A percentile compares a stretch with the other conserved stretches of the same genome.
These are phyloP conservation scores for Cytospora chrysosperma DNA, from an alignment of 2,329 filamentous ascomycete genomes.

Conservation along the genomic window DNA sequence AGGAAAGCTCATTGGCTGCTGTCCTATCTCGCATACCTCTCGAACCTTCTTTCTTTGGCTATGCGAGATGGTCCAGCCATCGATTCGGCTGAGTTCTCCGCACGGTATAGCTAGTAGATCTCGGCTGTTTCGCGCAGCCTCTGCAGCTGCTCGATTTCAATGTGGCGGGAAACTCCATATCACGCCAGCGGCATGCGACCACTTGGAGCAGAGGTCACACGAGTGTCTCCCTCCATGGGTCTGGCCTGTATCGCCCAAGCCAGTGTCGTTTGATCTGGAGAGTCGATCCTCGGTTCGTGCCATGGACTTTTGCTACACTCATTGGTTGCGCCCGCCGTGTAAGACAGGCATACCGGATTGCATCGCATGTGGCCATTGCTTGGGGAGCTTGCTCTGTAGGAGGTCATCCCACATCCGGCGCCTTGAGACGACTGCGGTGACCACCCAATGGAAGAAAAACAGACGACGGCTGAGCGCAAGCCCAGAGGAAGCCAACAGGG, in stretches of 20 bases:
- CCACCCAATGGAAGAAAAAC: neutral
- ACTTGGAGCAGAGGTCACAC: neutral
- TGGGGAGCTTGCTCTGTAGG: neutral
- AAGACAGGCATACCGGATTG: neutral
- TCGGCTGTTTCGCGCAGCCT: neutral
- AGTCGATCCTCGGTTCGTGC: neutral
- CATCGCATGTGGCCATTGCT: neutral
- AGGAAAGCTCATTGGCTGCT: neutral
- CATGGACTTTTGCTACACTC: neutral
- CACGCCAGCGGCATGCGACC: conserved; percentile 3
- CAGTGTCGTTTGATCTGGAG: neutral
- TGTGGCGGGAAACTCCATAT: neutral
- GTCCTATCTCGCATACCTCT: neutral
- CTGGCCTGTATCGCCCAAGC: neutral
- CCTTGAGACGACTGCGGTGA: neutral
- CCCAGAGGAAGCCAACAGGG: neutral
- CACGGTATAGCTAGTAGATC: conserved; percentile 8
- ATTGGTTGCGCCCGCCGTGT: neutral
- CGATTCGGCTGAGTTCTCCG: conserved; percentile 6
- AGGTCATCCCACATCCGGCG: neutral
- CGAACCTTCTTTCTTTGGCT: neutral
- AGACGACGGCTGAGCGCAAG: neutral
- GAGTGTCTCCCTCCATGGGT: neutral
- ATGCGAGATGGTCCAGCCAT: neutral
- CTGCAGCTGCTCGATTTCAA: neutral